Percentiles rank a stretch among this genome's conserved stretches.
Conservation (phyloP, 768 basidiomycete genomes). For the Amanita molliuscula region DNA sequence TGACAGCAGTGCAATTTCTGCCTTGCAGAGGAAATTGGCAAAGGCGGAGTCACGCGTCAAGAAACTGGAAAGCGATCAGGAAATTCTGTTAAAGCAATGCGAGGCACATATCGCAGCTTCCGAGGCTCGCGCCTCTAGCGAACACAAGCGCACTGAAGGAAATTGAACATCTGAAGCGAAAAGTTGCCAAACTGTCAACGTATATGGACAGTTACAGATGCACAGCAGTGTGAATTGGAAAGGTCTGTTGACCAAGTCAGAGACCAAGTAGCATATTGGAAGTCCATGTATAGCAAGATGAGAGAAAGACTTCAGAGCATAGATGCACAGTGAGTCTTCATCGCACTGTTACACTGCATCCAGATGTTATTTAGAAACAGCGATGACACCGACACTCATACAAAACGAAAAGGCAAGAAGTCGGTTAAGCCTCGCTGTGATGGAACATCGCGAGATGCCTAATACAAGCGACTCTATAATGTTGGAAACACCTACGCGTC, state of each 20-base stretch:
- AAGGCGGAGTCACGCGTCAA: slow-evolving; percentile 27
- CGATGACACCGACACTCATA: background rate
- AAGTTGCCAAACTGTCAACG: background rate
- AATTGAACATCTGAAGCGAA: background rate
- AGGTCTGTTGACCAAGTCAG: background rate
- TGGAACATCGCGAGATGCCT: background rate
- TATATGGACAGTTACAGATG: background rate
- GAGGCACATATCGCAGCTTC: slow-evolving; percentile 27
- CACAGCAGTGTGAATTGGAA: background rate
- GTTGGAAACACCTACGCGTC: background rate
- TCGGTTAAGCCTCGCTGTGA: background rate
- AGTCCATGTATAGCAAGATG: background rate
- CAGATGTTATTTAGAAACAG: background rate
- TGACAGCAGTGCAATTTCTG: slow-evolving; percentile 18
- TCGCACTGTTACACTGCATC: background rate
- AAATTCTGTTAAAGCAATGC: slow-evolving; percentile 31
- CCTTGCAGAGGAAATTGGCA: slow-evolving; percentile 22
- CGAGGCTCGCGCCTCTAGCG: slow-evolving; percentile 20
- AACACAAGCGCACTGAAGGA: slow-evolving; percentile 15
- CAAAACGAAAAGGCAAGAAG: background rate
- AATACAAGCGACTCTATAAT: too few relatives aligned
- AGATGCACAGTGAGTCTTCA: background rate
- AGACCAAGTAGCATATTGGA: background rate
- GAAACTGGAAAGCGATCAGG: slow-evolving; percentile 28
- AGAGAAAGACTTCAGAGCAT: background rate